Conservation (phyloP, 2,329 filamentous ascomycete species). For the Plectosphaerella plurivora region DNA sequence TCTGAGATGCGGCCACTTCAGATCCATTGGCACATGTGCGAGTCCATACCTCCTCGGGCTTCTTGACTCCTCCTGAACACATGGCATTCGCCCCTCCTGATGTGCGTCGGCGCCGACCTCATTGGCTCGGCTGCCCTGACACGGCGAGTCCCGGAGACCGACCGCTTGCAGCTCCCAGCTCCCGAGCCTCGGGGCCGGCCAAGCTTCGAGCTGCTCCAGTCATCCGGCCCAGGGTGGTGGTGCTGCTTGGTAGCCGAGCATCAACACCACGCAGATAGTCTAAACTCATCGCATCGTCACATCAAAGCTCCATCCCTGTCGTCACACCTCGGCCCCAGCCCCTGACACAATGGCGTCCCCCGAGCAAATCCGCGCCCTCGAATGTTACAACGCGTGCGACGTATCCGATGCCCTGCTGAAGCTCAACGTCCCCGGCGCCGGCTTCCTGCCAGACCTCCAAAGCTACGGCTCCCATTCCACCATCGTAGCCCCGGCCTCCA, state of each 20-base stretch:
- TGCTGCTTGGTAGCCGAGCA: neutral
- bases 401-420: constrained; percentile 71
- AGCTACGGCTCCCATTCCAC: constrained; percentile 25
- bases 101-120: neutral
- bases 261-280: too few relatives aligned
- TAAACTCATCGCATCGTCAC: neutral
- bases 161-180: neutral
- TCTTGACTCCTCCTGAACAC: too few relatives aligned
- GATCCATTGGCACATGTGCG: too few relatives aligned
- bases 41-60: too few relatives aligned
- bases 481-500: constrained; percentile 50
- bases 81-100: neutral
- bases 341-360: neutral
- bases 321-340: neutral
- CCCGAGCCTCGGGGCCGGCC: neutral
- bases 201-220: neutral
- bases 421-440: constrained; percentile 60
- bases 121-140: neutral
- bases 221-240: too few relatives aligned
- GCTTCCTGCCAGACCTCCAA: constrained; percentile 57
- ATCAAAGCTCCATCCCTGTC: neutral
- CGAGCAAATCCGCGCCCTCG: constrained; percentile 15
- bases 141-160: neutral
- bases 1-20: too few relatives aligned
- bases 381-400: constrained; percentile 46